Conservation (phyloP, 2,329 filamentous ascomycete species). For the Plenodomus tracheiphilus region DNA sequence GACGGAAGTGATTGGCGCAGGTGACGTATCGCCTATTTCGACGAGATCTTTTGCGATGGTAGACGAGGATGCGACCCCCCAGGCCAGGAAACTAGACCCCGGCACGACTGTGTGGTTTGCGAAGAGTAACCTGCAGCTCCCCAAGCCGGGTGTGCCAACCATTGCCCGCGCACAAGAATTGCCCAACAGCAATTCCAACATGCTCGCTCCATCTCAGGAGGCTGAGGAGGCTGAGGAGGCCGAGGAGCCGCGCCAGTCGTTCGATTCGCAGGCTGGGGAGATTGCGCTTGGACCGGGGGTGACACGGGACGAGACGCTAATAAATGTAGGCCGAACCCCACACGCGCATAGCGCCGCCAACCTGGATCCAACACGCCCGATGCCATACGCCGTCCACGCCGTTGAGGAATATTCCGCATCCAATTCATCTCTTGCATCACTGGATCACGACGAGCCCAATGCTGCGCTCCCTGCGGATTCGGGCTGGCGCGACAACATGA, state of each 20-base stretch:
- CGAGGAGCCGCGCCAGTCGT: background rate
- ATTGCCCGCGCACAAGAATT: background rate
- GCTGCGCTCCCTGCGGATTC: background rate
- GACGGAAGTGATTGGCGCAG: conserved; percentile 25
- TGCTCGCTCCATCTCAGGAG: background rate
- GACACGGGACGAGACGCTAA: background rate
- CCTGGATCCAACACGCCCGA: conserved; percentile 4
- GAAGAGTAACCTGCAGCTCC: conserved; percentile 14
- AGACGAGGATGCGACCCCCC: conserved; percentile 8
- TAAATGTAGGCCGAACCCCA: background rate
- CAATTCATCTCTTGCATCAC: conserved; percentile 38
- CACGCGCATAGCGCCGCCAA: background rate
- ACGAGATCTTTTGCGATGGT: conserved; percentile 9
- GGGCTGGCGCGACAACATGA: conserved; percentile 29
- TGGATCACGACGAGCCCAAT: conserved; percentile 29
- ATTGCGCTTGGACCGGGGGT: conserved; percentile 1
- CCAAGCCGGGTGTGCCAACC: conserved; percentile 2
- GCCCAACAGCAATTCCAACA: background rate
- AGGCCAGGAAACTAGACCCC: conserved; percentile 1
- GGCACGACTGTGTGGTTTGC: conserved; percentile 12
- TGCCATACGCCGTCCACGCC: conserved; percentile 25
- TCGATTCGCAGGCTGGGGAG: background rate
- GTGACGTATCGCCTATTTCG: conserved; percentile 33
- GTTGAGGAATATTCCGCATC: conserved; percentile 34
- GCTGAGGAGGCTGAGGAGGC: background rate